These are phyloP conservation scores for Luffa acutangula DNA, from an alignment of 306 rosid genomes.

Conservation along the genomic window DNA sequence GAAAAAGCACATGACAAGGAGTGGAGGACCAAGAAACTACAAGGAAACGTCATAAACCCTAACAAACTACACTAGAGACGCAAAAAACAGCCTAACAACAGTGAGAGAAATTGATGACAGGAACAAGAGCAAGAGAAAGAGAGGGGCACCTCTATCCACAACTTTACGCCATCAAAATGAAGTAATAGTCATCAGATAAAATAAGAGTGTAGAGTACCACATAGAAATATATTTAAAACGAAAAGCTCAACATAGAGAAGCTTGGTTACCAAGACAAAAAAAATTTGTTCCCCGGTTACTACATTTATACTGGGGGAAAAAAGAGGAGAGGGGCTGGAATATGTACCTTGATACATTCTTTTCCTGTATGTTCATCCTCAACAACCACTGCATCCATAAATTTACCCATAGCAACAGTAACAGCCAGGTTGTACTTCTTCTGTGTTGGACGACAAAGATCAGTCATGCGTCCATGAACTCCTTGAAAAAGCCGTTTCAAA, in stretches of 20 bases:
- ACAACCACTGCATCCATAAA: conserved; percentile 99
- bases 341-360: conserved; percentile 95
- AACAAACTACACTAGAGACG: neutral
- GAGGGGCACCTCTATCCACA: neutral
- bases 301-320: neutral
- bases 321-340: neutral
- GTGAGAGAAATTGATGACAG: neutral
- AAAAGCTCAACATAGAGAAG: neutral
- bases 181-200: neutral
- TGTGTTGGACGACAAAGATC: conserved; percentile 97
- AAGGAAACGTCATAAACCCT: neutral
- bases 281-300: neutral
- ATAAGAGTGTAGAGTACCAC: neutral
- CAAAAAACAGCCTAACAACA: neutral
- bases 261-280: neutral
- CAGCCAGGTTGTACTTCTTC: conserved; percentile 89
- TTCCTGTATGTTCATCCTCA: conserved; percentile 93
- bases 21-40: neutral
- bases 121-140: neutral
- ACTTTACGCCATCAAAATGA: neutral
- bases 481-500: conserved; percentile 88
- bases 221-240: neutral
- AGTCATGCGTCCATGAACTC: conserved; percentile 99
- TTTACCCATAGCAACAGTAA: conserved; percentile 99
- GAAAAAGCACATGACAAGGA: neutral